phyloP scores from a whole-genome alignment of 164 flowering plant genomes.

The Hamamelis virginiana region DNA sequence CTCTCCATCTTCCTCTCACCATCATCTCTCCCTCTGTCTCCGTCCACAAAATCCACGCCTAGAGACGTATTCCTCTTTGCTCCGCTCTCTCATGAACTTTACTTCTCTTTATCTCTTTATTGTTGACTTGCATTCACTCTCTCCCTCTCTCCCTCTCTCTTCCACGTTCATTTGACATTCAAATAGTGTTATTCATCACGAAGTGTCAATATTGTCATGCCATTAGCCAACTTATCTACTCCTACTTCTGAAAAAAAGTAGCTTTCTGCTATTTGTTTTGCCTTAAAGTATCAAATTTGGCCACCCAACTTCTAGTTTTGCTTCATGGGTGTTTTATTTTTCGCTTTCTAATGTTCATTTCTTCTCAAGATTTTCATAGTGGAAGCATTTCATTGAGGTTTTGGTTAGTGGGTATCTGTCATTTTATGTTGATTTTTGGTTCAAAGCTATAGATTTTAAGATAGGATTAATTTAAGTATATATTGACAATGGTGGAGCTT shows the following conservation, averaged over 20 bases:
- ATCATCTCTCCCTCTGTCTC: constrained; percentile 8
- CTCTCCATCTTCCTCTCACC: constrained; percentile 7
- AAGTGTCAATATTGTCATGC: not conserved
- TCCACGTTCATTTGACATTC: too few species aligned
- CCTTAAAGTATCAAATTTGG: not conserved
- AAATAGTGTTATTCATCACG: not conserved
- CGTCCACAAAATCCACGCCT: constrained; percentile 5
- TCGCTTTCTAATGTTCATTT: not conserved
- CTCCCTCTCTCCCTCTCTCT: too few species aligned
- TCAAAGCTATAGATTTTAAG: constrained; percentile 5
- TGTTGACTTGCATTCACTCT: too few species aligned
- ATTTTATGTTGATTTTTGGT: not conserved
- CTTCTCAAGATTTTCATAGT: not conserved
- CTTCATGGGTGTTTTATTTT: not conserved
- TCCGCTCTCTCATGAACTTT: too few species aligned
- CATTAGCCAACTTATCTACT: not conserved
- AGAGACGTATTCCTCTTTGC: too few species aligned
- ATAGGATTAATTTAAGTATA: not conserved
- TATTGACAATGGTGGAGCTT: constrained; percentile 39
- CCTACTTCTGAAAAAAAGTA: not conserved
- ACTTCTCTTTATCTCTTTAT: too few species aligned
- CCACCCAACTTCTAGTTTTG: not conserved
- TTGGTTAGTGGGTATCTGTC: not conserved
- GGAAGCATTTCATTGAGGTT: not conserved
- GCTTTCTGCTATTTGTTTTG: not conserved